phyloP scores from a whole-genome alignment of 495 filamentous ascomycete species.

The Talaromyces liani region DNA sequence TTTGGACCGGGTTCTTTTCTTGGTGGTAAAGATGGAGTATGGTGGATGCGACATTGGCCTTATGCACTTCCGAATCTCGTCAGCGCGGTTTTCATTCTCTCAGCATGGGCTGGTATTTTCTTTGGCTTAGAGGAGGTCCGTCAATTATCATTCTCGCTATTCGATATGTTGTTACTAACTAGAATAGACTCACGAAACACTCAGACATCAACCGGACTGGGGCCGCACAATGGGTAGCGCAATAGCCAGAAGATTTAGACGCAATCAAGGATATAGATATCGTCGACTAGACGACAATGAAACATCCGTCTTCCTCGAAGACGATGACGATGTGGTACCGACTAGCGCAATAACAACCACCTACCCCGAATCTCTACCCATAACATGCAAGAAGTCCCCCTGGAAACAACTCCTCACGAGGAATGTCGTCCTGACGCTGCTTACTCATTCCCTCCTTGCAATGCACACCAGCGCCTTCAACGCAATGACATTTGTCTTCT shows the following conservation, averaged over 20 bases:
- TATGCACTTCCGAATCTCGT: slow-evolving; percentile 59
- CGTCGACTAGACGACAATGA: slow-evolving; percentile 19
- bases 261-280: slow-evolving; percentile 12
- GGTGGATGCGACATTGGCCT: slow-evolving; percentile 54
- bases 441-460: slow-evolving; percentile 60
- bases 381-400: slow-evolving; percentile 37
- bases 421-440: slow-evolving; percentile 53
- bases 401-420: slow-evolving; percentile 56
- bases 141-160: not conserved
- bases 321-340: slow-evolving; percentile 15
- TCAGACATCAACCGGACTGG: slow-evolving; percentile 39
- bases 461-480: slow-evolving; percentile 72
- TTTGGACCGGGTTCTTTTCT: slow-evolving; percentile 54
- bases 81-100: slow-evolving; percentile 46
- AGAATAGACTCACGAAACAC: slow-evolving; percentile 41
- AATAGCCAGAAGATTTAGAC: slow-evolving; percentile 25
- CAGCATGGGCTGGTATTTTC: slow-evolving; percentile 40
- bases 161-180: not conserved
- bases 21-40: slow-evolving; percentile 43
- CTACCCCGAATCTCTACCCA: slow-evolving; percentile 18
- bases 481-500: slow-evolving; percentile 63
- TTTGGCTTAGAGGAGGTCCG: slow-evolving; percentile 54
- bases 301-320: slow-evolving; percentile 32
- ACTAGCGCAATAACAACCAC: slow-evolving; percentile 34
- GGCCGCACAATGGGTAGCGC: slow-evolving; percentile 40